phyloP scores from a whole-genome alignment of 805 yeast genomes.

The Saccharomycopsis lassenensis region DNA sequence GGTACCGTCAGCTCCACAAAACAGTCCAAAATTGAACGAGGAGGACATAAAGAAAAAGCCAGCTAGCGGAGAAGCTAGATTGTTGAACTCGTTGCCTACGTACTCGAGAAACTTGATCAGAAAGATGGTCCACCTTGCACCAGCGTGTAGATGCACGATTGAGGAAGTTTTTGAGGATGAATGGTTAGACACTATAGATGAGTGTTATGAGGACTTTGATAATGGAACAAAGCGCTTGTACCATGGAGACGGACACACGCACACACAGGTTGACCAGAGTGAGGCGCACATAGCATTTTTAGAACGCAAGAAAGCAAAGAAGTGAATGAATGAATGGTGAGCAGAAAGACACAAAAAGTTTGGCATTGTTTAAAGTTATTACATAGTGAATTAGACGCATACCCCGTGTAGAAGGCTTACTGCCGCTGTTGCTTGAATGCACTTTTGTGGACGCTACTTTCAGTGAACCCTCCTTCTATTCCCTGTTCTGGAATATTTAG shows the following conservation, averaged over 20 bases:
- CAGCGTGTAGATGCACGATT: conserved; percentile 73
- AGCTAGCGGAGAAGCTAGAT: conserved; percentile 60
- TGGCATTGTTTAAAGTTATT: too few relatives aligned
- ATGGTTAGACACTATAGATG: conserved; percentile 52
- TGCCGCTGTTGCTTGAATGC: too few relatives aligned
- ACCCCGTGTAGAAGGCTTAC: too few relatives aligned
- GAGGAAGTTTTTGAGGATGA: conserved; percentile 68
- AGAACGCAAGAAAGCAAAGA: conserved; percentile 55
- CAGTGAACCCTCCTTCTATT: too few relatives aligned
- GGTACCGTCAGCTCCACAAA: conserved; percentile 28
- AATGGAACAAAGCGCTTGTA: conserved; percentile 26
- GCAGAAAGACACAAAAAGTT: too few relatives aligned
- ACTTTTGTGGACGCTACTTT: too few relatives aligned
- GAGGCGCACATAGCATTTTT: conserved; percentile 93
- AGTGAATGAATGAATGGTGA: too few relatives aligned
- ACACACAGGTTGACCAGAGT: conserved; percentile 82
- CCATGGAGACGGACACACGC: conserved; percentile 55
- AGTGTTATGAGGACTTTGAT: conserved; percentile 43
- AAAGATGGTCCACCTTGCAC: conserved; percentile 74
- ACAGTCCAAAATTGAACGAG: too few relatives aligned
- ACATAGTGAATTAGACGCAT: too few relatives aligned
- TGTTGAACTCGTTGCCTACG: conserved; percentile 58
- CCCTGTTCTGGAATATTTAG: too few relatives aligned
- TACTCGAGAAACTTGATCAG: conserved; percentile 58
- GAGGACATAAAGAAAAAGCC: too few relatives aligned